Conservation (phyloP, 2,329 filamentous ascomycete species). For the Exophiala xenobiotica region DNA sequence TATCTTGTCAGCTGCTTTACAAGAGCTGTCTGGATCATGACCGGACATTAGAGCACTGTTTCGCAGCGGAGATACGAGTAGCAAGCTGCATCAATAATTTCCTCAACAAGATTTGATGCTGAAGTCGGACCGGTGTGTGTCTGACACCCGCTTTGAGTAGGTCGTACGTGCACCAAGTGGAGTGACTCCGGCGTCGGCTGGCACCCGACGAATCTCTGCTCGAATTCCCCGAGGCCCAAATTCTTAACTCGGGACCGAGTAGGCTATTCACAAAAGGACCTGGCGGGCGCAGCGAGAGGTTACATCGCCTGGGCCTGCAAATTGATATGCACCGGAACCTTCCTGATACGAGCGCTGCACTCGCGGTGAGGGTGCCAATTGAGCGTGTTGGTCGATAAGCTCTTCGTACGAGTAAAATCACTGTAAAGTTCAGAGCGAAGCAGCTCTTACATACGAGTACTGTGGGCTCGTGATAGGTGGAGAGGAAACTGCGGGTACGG, state of each 20-base stretch:
- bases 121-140: not conserved
- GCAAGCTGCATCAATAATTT: no score
- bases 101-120: not conserved
- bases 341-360: not conserved
- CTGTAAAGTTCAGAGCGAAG: no score
- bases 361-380: no score
- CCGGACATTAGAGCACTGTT: no score
- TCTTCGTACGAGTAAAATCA: no score
- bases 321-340: not conserved
- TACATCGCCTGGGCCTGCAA: constrained; percentile 1
- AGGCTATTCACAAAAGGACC: not conserved
- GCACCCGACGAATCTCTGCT: constrained; percentile 1
- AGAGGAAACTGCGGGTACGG: no score
- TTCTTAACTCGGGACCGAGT: not conserved
- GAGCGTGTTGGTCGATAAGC: no score
- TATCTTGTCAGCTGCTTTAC: no score
- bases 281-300: not conserved
- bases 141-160: not conserved
- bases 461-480: no score
- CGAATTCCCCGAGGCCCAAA: not conserved
- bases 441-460: no score
- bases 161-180: not conserved
- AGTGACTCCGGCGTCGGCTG: not conserved
- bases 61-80: not conserved
- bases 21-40: no score